These are phyloP conservation scores for Lachnellula hyalina DNA, from an alignment of 2,329 filamentous ascomycete species.

Conservation along the genomic window DNA sequence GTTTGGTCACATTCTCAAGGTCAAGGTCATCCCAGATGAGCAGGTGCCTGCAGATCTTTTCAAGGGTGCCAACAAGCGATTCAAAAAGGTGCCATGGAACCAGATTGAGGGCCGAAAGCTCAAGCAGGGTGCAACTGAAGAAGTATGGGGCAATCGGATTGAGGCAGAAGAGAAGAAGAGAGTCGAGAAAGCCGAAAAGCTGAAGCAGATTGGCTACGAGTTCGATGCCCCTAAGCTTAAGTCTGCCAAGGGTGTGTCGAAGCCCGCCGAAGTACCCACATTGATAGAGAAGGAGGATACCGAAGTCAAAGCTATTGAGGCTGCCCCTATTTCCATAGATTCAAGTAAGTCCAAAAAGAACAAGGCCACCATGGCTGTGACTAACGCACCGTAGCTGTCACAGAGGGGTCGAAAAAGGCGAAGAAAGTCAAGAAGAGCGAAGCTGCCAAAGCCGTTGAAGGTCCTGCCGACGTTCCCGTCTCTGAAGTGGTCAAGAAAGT, in stretches of 20 bases:
- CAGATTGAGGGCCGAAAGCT: constrained; percentile 75
- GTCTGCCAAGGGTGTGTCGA: constrained; percentile 48
- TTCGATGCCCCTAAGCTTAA: constrained; percentile 72
- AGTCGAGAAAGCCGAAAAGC: constrained; percentile 61
- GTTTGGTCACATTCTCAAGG: constrained; percentile 90
- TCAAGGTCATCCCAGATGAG: constrained; percentile 69
- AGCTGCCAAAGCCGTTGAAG: constrained; percentile 15
- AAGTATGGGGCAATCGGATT: constrained; percentile 74
- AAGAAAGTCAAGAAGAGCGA: constrained; percentile 39
- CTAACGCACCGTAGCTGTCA: constrained; percentile 8
- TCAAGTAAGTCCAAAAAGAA: constrained; percentile 18
- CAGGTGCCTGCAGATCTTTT: constrained; percentile 78
- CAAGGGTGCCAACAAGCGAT: constrained; percentile 85
- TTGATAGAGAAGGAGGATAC: constrained; percentile 22
- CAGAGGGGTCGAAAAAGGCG: constrained; percentile 8
- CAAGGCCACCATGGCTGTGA: background rate
- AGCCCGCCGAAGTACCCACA: constrained; percentile 21
- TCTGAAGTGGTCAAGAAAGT: constrained; percentile 42
- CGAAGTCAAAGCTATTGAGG: constrained; percentile 29
- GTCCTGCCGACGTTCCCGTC: background rate
- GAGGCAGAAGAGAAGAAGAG: constrained; percentile 68
- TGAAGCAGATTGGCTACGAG: constrained; percentile 79
- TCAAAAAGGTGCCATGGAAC: constrained; percentile 84
- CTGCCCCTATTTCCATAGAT: constrained; percentile 16
- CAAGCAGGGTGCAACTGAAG: constrained; percentile 65